Evolutionary conservation across 768 basidiomycete genomes (phyloP), one percentile per base, ranked within the genome.

Genomic region (Suillus plorans): DNA sequence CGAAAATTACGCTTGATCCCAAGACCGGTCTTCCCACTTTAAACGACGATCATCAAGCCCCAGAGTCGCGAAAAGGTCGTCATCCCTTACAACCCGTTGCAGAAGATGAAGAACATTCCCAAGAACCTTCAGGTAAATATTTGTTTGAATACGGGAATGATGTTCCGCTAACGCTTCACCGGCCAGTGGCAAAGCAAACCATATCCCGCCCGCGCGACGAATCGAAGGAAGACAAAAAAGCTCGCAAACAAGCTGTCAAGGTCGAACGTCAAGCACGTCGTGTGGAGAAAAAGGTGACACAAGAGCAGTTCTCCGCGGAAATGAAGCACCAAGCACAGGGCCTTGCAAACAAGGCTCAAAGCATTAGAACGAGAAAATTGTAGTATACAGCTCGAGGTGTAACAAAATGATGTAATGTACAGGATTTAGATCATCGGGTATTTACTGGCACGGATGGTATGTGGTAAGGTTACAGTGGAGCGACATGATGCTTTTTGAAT

Each of bases 11-110:
- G 36, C 79, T 96, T 36, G 89, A 97, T 72, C 82, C 87, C 1
- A 88, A 85, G 68, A 94, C 91, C 0, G 94, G 94, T 3, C 78
- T 95, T 10, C 95, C 94, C 4, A 74, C 79, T 36, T 79, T 90
- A 34, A n/a, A 64, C 60, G 62, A 42, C 55, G 58, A 72, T 63
- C 62, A n/a, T 34, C n/a, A 69, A 74, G 59, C 64, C 34, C 5
- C 13, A 10, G 55, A 63, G 55, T 42, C n/a, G 8, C 37, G 28
- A 41, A 50, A 66, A 28, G 53, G 39, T 9, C 56, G 34, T 25
- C 69, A 56, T 67, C 69, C 47, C 28, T 65, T 25, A 69, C 74
- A 39, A 50, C 36, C 44, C 4, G 37, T 67, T 22, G 66, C 64
- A 72, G 13, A 79, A 78, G 76, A 78, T 31, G 71, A 69, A 5